Base-by-base conservation (phyloP, 306 rosid species). In the Abrus pulchellus region DNA sequence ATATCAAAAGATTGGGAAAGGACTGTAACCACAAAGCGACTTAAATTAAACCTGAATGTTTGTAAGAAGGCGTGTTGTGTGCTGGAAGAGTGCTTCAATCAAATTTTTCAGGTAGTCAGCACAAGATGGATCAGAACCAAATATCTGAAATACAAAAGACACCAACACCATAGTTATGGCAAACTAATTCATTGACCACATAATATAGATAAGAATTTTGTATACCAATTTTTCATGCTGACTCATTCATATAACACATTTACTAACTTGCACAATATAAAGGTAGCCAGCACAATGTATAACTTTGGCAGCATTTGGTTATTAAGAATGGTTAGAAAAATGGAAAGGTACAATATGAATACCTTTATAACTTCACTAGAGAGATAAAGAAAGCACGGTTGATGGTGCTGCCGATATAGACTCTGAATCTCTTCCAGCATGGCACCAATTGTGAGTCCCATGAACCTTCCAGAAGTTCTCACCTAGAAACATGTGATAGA, bases 311-410 rank as follows among this genome's bases (percentile, higher is more conserved):
- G 12, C 5, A 20, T 55, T 63, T 4, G 44, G 28, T 78, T 55
- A 55, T 40, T 20, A 49, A 64, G 63, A 64, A 36, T 13, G 57
- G 27, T 44, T 20, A 62, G 48, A 14, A 63, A 49, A 83, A 45
- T 13, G 60, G 36, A 45, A 75, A 7, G 53, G 57, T 10, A 52
- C 66, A 43, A 67, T 60, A 68, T 53, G n/a, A 77, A 33, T 83
- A 90, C 99, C 97, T 96, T 96, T 82, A 96, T 96, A 84, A 96
- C 99, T 89, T 96, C 98, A 85, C 99, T 93, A 44, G 99, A 93
- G 68, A 96, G 97, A 87, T 96, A 96, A 79, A 96, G 99, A 78
- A 96, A 96, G 87, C 99, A 96, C 69, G 99, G 94, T 80, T 96
- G 99, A 78, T 92, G 97, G 84, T 96, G 98, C 85, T 85, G 97